Base-by-base conservation (phyloP, 208 protist species). In the Jaenimonas drosophilae region DNA sequence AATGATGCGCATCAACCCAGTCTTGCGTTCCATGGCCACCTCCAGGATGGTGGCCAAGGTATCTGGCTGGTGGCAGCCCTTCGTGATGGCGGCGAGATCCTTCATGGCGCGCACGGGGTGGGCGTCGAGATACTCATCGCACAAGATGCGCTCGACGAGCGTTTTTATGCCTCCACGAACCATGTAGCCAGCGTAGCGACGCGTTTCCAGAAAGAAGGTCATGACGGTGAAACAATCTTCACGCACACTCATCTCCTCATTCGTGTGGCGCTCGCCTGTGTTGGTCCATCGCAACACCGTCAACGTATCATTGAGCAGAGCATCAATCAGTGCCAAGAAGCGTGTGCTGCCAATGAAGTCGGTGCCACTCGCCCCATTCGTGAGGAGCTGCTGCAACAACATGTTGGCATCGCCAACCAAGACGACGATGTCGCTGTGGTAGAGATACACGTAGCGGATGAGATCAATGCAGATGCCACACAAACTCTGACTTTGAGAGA, bases 371-470 rank as follows among this genome's bases (percentile, higher is more conserved):
- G 69, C 64, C 42, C 68, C 70, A 14, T 75, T 61, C 32, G 59
- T 60, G 25, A 88, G 40, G 16, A 85, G 69, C 28, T 64, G 71
- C 27, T 41, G 59, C 27, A 92, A 68, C 16, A 92, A 36, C 27
- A 66, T 42, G 55, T 87, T 87, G 16, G 79, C 84, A 51, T 92
- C 84, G 20, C 42, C 51, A 32, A 81, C 54, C n/a, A 92, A 70
- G 50, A 40, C 54, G 3, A 59, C 20, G 44, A 78, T 62, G 30
- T 86, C 74, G 47, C 76, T 87, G 63, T 92, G 83, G 33, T 88
- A 62, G 36, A 85, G 54, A 48, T 75, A 87, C 12, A 87, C 71
- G 50, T 76, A 92, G 37, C 64, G 70, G 6, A 92, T 54, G 40
- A 92, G 60, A 43, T 66, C 64, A 4, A 79, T 59, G 12, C 70